These are phyloP conservation scores for Thielaviopsis ethacetica DNA, from an alignment of 2,329 filamentous ascomycete genomes.

Conservation along the genomic window DNA sequence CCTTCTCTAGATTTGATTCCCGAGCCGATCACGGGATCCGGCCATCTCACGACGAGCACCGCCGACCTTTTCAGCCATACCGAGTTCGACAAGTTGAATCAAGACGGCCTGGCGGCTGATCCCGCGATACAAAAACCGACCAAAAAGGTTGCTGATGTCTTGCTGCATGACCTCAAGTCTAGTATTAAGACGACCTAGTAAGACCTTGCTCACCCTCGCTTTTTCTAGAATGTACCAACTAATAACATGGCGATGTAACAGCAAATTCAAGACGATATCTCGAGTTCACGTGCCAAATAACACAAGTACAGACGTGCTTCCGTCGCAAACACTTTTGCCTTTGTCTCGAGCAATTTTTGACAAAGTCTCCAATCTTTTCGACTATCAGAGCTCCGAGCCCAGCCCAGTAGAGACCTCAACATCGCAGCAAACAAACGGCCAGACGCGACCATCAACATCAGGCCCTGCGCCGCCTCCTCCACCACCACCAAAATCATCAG, in stretches of 20 bases:
- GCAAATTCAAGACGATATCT: conserved; percentile 32
- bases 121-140: conserved; percentile 46
- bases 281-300: conserved; percentile 13
- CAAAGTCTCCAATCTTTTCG: conserved; percentile 17
- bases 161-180: conserved; percentile 57
- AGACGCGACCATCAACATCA: conserved; percentile 8
- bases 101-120: conserved; percentile 41
- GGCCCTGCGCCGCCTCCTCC: conserved; percentile 11
- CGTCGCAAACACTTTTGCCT: conserved; percentile 31
- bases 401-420: not conserved
- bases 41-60: conserved; percentile 34
- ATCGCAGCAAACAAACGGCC: conserved; percentile 1
- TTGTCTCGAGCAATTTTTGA: conserved; percentile 28
- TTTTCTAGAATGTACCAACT: conserved; percentile 13
- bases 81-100: conserved; percentile 53
- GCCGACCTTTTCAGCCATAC: conserved; percentile 33
- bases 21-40: conserved; percentile 43
- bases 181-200: conserved; percentile 57
- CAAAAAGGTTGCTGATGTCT: conserved; percentile 55
- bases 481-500: conserved; percentile 9
- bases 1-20: conserved; percentile 43
- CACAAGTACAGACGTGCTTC: conserved; percentile 3
- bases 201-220: conserved; percentile 13
- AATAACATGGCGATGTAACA: conserved; percentile 21
- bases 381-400: conserved; percentile 6